Conservation (phyloP, 768 basidiomycete genomes). For the Collybia sp. region DNA sequence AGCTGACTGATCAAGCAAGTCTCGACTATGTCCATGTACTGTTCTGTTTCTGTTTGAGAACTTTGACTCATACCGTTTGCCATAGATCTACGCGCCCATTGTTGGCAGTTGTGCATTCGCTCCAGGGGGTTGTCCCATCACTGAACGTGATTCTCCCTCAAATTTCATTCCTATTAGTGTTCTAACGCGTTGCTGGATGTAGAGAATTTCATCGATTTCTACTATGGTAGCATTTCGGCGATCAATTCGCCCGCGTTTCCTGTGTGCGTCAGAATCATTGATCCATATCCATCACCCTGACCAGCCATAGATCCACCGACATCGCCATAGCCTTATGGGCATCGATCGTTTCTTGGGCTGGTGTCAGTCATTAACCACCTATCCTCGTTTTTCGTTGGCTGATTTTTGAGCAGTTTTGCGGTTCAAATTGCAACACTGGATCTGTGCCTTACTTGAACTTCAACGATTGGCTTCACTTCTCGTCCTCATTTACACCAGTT, state of each 20-base stretch:
- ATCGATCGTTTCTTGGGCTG: not conserved
- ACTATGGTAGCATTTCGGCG: conserved; percentile 8
- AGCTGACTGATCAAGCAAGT: not conserved
- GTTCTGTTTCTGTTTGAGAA: not conserved
- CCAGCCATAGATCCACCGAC: not conserved
- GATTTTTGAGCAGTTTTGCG: too few relatives aligned
- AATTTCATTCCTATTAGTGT: too few relatives aligned
- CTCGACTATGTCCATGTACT: conserved; percentile 5
- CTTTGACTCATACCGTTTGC: not conserved
- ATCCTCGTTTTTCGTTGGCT: not conserved
- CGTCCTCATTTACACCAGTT: not conserved
- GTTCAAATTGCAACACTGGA: too few relatives aligned
- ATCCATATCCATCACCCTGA: too few relatives aligned
- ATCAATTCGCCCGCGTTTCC: conserved; percentile 2
- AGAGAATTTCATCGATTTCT: conserved; percentile 7
- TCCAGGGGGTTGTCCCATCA: conserved; percentile 11
- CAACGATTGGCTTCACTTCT: conserved; percentile 2
- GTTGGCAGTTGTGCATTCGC: conserved; percentile 14
- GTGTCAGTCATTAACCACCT: not conserved
- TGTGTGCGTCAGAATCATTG: not conserved
- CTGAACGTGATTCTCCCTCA: conserved; percentile 9
- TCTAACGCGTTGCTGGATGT: too few relatives aligned
- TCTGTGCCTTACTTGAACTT: not conserved
- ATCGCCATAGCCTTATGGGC: not conserved
- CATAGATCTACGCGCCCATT: conserved; percentile 12